Evolutionary conservation across 2,329 filamentous ascomycete genomes (phyloP), one percentile per base, ranked within the genome.

Genomic region (Trichoderma koningii): DNA sequence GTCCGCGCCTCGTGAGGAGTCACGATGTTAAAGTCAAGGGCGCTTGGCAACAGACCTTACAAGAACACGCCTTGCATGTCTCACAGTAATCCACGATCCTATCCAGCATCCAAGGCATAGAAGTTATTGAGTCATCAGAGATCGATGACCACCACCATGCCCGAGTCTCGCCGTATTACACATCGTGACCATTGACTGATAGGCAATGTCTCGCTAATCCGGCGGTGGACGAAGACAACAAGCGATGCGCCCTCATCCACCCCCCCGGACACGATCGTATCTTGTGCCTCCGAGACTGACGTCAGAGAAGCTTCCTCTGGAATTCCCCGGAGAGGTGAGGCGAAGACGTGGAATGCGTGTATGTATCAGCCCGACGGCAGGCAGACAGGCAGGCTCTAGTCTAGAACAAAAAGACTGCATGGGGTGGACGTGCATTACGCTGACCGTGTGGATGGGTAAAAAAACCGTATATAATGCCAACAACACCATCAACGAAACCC

Each of bases 231-330:
- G 45, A 15, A 30, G 21, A 42, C 17, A 38, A 42, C 17, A 38
- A 4, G 26, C 30, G 55, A 14, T 19, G 26, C 17, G 10, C 15
- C 14, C 30, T 17, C 28, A n/a, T n/a, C n/a, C n/a, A n/a, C n/a
- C 45, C 5, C 47, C 45, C 47, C 30, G 42, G 38, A 10, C 19
- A 38, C 19, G 19, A 12, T 44, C 23, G 28, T 21, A 44, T 19
- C 23, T 30, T 51, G 41, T 51, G 57, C 19, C 21, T 44, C n/a
- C 26, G 17, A 30, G 3, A 61, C 57, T 61, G 57, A 61, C 57
- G 57, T 61, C 57, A 61, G 47, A 52, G 57, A 34, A 61, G 34
- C 3, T 19, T 14, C n/a, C 12, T 52, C 28, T 61, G 57, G 57
- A 61, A 52, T 61, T 19, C 57, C 28, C 21, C 30, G 7, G 7